These are phyloP conservation scores for Cytospora piceae DNA, from an alignment of 2,329 filamentous ascomycete genomes.

Conservation along the genomic window DNA sequence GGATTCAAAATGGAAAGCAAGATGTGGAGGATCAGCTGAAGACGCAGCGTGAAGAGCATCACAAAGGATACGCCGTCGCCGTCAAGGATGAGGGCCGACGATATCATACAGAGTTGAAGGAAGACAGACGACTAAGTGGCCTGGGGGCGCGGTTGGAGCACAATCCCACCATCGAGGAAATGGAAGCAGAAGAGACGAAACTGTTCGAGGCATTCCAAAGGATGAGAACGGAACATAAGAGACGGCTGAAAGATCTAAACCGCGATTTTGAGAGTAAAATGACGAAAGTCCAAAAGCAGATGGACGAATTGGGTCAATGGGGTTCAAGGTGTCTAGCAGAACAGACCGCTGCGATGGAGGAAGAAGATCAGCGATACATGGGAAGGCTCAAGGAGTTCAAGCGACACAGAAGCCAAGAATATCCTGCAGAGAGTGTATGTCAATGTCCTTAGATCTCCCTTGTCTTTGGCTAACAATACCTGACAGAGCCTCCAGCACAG, in stretches of 20 bases:
- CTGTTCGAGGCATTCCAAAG: not conserved
- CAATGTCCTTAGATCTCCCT: not conserved
- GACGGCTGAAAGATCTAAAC: not conserved
- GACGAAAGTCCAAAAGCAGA: not conserved
- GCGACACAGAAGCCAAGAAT: not conserved
- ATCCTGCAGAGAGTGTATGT: not conserved
- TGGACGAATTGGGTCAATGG: not conserved
- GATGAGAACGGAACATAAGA: not conserved
- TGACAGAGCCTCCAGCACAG: not conserved
- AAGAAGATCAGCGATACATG: not conserved
- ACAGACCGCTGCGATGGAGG: not conserved
- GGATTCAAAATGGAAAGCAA: not conserved
- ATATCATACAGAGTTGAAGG: not conserved
- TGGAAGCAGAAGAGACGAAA: not conserved
- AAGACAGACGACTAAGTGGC: not conserved
- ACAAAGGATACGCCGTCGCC: not conserved
- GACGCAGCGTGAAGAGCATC: not conserved
- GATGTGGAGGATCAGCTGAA: not conserved
- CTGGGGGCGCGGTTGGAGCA: not conserved
- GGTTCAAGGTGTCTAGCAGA: not conserved
- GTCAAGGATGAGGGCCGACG: not conserved
- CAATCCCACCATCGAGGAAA: not conserved
- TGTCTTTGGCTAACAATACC: not conserved
- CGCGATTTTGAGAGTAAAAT: not conserved
- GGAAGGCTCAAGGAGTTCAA: not conserved